Evolutionary conservation across 768 basidiomycete species (phyloP).

Genomic region (Calocera viscosa): DNA sequence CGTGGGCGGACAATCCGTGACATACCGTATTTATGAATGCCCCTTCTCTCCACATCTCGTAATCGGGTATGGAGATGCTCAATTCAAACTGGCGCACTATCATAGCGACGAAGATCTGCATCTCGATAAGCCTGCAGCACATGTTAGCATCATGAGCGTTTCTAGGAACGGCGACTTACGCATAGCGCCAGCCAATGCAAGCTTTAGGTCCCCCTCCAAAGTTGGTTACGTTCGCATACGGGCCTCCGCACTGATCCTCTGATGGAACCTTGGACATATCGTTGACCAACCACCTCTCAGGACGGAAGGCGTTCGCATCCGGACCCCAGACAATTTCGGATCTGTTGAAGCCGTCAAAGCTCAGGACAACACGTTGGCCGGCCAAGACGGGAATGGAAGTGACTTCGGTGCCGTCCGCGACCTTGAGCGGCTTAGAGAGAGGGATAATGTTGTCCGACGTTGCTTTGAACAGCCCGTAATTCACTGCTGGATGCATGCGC

Average conservation of each 20-base stretch:
- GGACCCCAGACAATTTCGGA: conserved; percentile 30
- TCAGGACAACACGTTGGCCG: conserved; percentile 24
- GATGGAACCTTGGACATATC: conserved; percentile 1
- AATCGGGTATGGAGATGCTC: background rate
- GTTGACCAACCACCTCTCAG: conserved; percentile 30
- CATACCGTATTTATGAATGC: conserved; percentile 5
- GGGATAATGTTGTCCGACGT: conserved; percentile 33
- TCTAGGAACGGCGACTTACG: background rate
- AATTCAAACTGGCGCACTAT: conserved; percentile 1
- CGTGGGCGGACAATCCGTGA: background rate
- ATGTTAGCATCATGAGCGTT: background rate
- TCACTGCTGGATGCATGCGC: conserved; percentile 47
- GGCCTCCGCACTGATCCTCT: background rate
- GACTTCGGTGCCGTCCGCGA: conserved; percentile 23
- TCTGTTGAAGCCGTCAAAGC: conserved; percentile 27
- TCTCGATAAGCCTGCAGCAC: background rate
- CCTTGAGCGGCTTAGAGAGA: conserved; percentile 28
- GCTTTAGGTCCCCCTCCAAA: background rate
- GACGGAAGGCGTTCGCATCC: conserved; percentile 28
- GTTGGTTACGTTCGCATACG: background rate
- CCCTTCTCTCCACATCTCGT: conserved; percentile 5
- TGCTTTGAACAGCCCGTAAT: background rate
- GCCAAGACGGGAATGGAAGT: conserved; percentile 25
- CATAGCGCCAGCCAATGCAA: background rate
- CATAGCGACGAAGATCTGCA: background rate